Evolutionary conservation across 2,329 filamentous ascomycete species (phyloP).

Genomic region (Botryosphaeria dothidea): DNA sequence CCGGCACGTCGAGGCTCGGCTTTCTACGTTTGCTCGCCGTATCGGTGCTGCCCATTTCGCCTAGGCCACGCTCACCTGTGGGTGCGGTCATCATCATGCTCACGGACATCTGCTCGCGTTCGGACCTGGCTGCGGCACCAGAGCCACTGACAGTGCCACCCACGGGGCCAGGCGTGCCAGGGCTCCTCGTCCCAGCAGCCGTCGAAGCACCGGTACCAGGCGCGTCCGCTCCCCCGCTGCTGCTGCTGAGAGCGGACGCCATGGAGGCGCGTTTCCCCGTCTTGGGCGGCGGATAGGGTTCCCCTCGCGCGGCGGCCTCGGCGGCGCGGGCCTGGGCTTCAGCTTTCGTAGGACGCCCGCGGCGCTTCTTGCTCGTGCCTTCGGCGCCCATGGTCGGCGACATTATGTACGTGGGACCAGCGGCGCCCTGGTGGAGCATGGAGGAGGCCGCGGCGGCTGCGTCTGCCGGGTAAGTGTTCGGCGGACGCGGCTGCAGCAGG

Average conservation of each 20-base stretch:
- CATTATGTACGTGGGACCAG: constrained; percentile 32
- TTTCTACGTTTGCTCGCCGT: background rate
- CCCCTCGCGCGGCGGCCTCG: constrained; percentile 40
- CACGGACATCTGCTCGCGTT: constrained; percentile 32
- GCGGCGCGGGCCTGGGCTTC: constrained; percentile 47
- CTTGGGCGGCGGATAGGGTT: constrained; percentile 40
- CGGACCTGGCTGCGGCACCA: constrained; percentile 30
- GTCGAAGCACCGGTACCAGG: constrained; percentile 21
- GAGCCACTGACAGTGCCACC: constrained; percentile 21
- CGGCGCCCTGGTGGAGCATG: constrained; percentile 22
- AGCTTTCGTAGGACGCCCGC: constrained; percentile 50
- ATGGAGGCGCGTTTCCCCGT: constrained; percentile 30
- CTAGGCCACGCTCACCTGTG: constrained; percentile 34
- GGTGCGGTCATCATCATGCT: constrained; percentile 36
- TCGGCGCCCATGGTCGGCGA: constrained; percentile 31
- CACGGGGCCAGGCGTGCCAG: constrained; percentile 27
- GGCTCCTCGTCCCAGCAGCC: constrained; percentile 24
- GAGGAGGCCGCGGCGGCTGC: constrained; percentile 25
- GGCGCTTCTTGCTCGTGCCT: constrained; percentile 47
- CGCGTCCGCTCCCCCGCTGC: constrained; percentile 23
- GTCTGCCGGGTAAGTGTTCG: constrained; percentile 36
- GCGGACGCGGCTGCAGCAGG: constrained; percentile 48
- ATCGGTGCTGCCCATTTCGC: constrained; percentile 27
- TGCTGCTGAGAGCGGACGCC: constrained; percentile 13
- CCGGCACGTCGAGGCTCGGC: background rate